These are phyloP conservation scores for Pugionium dolabratum DNA, from an alignment of 345 rosid genomes.

Conservation along the genomic window DNA sequence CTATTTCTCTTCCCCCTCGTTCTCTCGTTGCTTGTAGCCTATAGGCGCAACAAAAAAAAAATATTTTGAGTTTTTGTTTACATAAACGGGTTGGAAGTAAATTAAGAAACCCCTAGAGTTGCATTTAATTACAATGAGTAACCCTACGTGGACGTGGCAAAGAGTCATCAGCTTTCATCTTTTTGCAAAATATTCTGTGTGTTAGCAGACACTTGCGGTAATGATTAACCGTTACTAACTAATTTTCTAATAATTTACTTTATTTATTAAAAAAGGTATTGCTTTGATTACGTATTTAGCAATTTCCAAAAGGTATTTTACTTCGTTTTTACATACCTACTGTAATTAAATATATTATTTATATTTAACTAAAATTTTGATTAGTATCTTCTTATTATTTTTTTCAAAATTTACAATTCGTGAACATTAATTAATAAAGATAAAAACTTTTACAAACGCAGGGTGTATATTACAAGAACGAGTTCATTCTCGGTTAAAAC, in stretches of 20 bases:
- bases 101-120: constrained; percentile 1
- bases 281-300: constrained; percentile 10
- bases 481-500: constrained; percentile 10
- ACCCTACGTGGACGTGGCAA: constrained; percentile 38
- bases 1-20: not conserved
- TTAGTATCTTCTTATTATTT: too few relatives aligned
- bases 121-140: constrained; percentile 8
- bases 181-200: constrained; percentile 31
- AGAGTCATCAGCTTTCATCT: constrained; percentile 33
- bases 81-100: not conserved
- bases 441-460: too few relatives aligned
- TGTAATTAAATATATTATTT: too few relatives aligned
- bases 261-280: not conserved
- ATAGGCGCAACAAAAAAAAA: constrained; percentile 24
- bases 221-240: constrained; percentile 19
- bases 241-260: not conserved
- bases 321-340: too few relatives aligned
- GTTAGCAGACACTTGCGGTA: constrained; percentile 28
- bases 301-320: not conserved
- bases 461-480: constrained; percentile 1
- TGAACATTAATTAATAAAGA: too few relatives aligned
- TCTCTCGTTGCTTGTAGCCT: constrained; percentile 29
- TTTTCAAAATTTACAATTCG: too few relatives aligned
- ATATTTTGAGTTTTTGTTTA: constrained; percentile 25
- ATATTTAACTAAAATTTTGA: too few relatives aligned